A percentile compares a stretch with the other conserved stretches of the same genome.
Evolutionary conservation across 345 rosid genomes (phyloP).

Genomic region (Psidium guajava): DNA sequence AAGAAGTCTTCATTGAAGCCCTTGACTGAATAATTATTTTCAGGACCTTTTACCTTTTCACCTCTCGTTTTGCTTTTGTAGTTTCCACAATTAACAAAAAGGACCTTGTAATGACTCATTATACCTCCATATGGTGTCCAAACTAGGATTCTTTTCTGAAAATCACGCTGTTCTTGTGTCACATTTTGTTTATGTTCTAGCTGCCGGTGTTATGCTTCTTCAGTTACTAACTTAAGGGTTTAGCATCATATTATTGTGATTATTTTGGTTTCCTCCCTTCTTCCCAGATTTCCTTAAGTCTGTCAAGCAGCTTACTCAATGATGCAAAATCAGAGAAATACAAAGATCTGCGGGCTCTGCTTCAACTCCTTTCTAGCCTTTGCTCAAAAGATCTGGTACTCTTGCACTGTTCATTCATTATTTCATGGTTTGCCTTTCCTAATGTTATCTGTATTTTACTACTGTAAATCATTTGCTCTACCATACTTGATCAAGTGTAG

Average conservation of each 20-base stretch:
- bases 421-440: not conserved
- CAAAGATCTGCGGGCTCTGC: slow-evolving; percentile 91
- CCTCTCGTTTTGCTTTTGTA: not conserved
- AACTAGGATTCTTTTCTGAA: not conserved
- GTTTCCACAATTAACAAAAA: not conserved
- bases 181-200: not conserved
- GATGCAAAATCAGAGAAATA: slow-evolving; percentile 81
- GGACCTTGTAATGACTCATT: not conserved
- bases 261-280: not conserved
- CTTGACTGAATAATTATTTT: not conserved
- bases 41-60: not conserved
- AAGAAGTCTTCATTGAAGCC: not conserved
- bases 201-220: not conserved
- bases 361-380: slow-evolving; percentile 87
- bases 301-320: slow-evolving; percentile 69
- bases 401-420: not conserved
- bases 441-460: not conserved
- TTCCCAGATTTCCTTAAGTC: slow-evolving; percentile 58
- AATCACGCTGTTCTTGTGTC: not conserved
- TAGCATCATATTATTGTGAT: not conserved
- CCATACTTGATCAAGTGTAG: slow-evolving; percentile 19
- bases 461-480: not conserved
- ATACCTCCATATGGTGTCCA: not conserved
- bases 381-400: slow-evolving; percentile 93
- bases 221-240: not conserved